A percentile compares a stretch with the other conserved stretches of the same genome.
Evolutionary conservation across 352 stramenopile genomes (phyloP).

Genomic region (Pythium sp.): DNA sequence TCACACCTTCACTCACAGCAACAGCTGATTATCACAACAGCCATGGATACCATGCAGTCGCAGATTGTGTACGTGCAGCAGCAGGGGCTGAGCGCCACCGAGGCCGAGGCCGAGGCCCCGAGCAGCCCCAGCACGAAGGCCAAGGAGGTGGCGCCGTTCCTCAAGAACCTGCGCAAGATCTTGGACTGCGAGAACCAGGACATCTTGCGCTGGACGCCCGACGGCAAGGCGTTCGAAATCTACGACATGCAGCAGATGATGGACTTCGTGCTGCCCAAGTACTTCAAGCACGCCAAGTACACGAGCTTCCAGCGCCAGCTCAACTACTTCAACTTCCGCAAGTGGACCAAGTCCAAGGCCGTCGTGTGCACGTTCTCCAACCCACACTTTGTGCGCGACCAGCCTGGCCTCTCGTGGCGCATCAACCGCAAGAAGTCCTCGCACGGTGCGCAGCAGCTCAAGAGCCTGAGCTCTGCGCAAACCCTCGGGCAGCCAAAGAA

Average conservation of each 20-base stretch:
- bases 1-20: neutral
- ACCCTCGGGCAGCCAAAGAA: neutral
- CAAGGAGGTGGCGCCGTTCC: slow-evolving; percentile 70
- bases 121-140: neutral
- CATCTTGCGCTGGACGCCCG: slow-evolving; percentile 52
- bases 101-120: neutral
- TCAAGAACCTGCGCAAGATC: slow-evolving; percentile 61
- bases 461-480: neutral
- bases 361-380: slow-evolving; percentile 72
- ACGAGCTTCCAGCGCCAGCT: slow-evolving; percentile 90
- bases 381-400: slow-evolving; percentile 54
- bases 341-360: slow-evolving; percentile 82
- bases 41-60: slow-evolving; percentile 1
- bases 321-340: slow-evolving; percentile 91
- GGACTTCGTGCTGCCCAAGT: slow-evolving; percentile 74
- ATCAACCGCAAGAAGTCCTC: slow-evolving; percentile 65
- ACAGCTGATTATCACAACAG: neutral
- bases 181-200: slow-evolving; percentile 42
- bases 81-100: neutral
- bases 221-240: slow-evolving; percentile 66
- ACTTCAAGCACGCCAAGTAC: slow-evolving; percentile 92
- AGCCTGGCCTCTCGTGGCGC: slow-evolving; percentile 48
- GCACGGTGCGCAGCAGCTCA: slow-evolving; percentile 9
- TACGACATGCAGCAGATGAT: slow-evolving; percentile 75
- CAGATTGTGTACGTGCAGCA: neutral